These are phyloP conservation scores for Hibiscus tridactylites DNA, from an alignment of 345 rosid genomes.

Conservation along the genomic window DNA sequence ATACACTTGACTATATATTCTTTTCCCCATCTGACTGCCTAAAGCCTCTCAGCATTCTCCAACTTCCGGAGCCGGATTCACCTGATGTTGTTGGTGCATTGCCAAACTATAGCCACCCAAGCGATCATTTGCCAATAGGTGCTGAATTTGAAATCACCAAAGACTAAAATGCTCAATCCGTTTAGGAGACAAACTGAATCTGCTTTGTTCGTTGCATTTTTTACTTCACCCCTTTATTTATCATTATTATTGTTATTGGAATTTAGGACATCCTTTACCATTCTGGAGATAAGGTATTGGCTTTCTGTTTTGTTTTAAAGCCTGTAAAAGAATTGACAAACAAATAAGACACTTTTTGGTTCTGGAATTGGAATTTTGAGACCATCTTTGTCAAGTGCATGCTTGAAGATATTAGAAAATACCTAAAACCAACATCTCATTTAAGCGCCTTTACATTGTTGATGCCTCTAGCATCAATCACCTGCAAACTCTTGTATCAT, in stretches of 20 bases:
- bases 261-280: too few relatives aligned
- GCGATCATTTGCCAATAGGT: constrained; percentile 93
- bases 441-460: constrained; percentile 67
- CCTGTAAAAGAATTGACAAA: neutral
- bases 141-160: constrained; percentile 58
- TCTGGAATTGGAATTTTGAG: constrained; percentile 22
- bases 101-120: constrained; percentile 81
- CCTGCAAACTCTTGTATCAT: constrained; percentile 48
- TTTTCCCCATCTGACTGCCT: constrained; percentile 51
- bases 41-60: constrained; percentile 55
- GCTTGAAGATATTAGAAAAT: constrained; percentile 53
- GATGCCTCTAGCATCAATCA: constrained; percentile 38
- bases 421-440: constrained; percentile 29
- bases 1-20: constrained; percentile 82
- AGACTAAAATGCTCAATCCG: constrained; percentile 20
- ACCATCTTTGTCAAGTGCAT: constrained; percentile 51
- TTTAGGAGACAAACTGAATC: neutral
- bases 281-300: too few relatives aligned
- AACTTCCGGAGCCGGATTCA: constrained; percentile 55
- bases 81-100: constrained; percentile 56
- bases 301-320: too few relatives aligned
- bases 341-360: neutral
- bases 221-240: neutral
- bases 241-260: neutral
- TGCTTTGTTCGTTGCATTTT: neutral